Percentiles rank a stretch among this genome's conserved stretches.
Evolutionary conservation across 495 filamentous ascomycete genomes (phyloP).

Genomic region (Penicillium riverlandense): DNA sequence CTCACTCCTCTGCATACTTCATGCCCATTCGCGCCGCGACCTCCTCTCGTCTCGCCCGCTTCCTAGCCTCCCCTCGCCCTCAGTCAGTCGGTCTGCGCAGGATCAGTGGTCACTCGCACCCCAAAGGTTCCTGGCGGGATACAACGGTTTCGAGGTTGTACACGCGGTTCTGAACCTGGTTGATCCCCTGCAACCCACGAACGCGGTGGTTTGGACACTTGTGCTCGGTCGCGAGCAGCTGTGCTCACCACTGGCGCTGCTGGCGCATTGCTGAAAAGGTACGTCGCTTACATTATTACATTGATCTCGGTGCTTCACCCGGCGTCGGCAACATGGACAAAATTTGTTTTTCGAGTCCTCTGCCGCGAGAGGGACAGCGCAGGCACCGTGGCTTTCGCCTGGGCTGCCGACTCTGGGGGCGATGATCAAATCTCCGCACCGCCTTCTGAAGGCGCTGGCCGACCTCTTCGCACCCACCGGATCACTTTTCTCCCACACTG

Average conservation of each 20-base stretch:
- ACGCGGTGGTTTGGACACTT: conserved; percentile 26
- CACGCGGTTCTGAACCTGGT: conserved; percentile 9
- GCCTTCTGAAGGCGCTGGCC: conserved; percentile 32
- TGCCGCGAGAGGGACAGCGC: not conserved
- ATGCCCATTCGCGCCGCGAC: conserved; percentile 29
- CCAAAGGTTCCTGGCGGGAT: conserved; percentile 5
- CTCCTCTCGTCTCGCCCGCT: conserved; percentile 31
- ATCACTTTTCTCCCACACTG: conserved; percentile 8
- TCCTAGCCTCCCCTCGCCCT: conserved; percentile 28
- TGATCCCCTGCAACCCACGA: conserved; percentile 1
- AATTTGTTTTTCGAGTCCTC: not conserved
- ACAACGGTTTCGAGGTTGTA: conserved; percentile 4
- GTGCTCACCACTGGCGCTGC: conserved; percentile 24
- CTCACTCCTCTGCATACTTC: conserved; percentile 11
- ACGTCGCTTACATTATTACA: conserved; percentile 24
- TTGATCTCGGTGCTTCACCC: conserved; percentile 2
- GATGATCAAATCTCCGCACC: conserved; percentile 44
- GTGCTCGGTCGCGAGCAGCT: conserved; percentile 35
- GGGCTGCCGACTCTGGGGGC: conserved; percentile 24
- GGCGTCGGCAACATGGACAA: not conserved
- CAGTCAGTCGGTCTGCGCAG: conserved; percentile 14
- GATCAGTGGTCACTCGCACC: conserved; percentile 1
- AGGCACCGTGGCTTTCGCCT: no score
- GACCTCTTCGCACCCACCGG: conserved; percentile 16
- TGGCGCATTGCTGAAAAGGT: conserved; percentile 42